Conservation (phyloP, 139 green algal species). For the Chlamydomonas asymmetrica region DNA sequence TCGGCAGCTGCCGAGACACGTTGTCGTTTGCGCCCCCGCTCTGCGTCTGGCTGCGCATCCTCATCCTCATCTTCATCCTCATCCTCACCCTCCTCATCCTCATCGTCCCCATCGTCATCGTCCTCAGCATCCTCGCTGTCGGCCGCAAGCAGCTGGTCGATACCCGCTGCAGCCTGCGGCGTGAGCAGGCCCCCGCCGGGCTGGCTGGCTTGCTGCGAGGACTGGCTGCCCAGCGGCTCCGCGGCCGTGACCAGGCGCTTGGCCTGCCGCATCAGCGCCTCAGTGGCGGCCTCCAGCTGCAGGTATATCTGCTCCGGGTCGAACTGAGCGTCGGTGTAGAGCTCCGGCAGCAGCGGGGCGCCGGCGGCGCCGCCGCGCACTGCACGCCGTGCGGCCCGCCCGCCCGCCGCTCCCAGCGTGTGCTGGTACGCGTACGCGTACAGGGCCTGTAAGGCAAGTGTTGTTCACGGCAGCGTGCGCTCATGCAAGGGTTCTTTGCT, state of each 20-base stretch:
- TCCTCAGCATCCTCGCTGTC: neutral
- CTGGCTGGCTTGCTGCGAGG: neutral
- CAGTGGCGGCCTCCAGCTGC: constrained; percentile 35
- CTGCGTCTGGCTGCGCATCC: neutral
- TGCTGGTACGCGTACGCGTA: too few species aligned
- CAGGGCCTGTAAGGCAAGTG: too few species aligned
- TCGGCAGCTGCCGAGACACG: neutral
- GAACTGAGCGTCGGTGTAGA: constrained; percentile 50
- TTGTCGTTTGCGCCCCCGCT: neutral
- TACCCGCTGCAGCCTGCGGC: constrained; percentile 29
- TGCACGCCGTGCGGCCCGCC: constrained; percentile 1
- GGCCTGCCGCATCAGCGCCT: constrained; percentile 27
- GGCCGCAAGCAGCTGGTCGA: constrained; percentile 39
- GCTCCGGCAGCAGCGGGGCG: constrained; percentile 30
- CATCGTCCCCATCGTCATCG: constrained; percentile 7
- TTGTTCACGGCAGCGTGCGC: too few species aligned
- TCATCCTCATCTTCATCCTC: neutral
- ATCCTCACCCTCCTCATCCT: neutral
- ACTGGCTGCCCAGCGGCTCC: neutral
- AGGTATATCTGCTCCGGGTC: constrained; percentile 59
- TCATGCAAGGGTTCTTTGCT: too few species aligned
- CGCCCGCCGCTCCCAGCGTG: neutral
- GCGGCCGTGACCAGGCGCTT: constrained; percentile 21
- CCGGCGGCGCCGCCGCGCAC: neutral
- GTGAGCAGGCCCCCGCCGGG: constrained; percentile 25